Evolutionary conservation across 306 rosid genomes (phyloP).

Genomic region (Quercus suber): DNA sequence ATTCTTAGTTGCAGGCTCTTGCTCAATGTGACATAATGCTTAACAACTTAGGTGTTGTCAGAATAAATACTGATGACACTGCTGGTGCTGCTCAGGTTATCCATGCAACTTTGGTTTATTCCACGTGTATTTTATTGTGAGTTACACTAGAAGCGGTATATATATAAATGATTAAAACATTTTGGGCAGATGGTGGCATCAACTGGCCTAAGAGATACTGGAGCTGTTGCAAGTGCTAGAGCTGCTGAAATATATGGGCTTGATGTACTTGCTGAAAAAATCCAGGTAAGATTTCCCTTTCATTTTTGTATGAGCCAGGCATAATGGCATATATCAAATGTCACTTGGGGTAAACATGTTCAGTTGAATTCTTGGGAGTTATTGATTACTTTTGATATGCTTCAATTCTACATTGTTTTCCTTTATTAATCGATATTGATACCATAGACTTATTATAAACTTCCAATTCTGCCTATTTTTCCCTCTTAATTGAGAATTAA

Average conservation of each 20-base stretch:
- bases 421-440: neutral
- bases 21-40: slow-evolving; percentile 66
- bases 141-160: slow-evolving; percentile 11
- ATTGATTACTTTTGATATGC: neutral
- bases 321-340: neutral
- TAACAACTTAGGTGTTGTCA: slow-evolving; percentile 47
- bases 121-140: slow-evolving; percentile 4
- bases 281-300: slow-evolving; percentile 54
- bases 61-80: slow-evolving; percentile 59
- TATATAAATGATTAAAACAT: slow-evolving; percentile 20
- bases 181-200: slow-evolving; percentile 62
- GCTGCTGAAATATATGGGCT: slow-evolving; percentile 86
- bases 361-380: neutral
- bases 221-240: slow-evolving; percentile 84
- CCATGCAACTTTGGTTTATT: slow-evolving; percentile 20
- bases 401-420: neutral
- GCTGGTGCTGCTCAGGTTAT: slow-evolving; percentile 86
- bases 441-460: neutral
- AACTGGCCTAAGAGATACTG: slow-evolving; percentile 49
- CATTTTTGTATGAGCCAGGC: slow-evolving; percentile 4
- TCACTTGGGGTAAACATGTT: neutral
- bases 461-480: neutral
- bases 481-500: neutral
- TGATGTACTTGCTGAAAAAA: slow-evolving; percentile 57
- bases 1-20: slow-evolving; percentile 64